A percentile compares a stretch with the other conserved stretches of the same genome.
These are phyloP conservation scores for Panicum hallii DNA, from an alignment of 202 grass and related monocot genomes.

Conservation along the genomic window DNA sequence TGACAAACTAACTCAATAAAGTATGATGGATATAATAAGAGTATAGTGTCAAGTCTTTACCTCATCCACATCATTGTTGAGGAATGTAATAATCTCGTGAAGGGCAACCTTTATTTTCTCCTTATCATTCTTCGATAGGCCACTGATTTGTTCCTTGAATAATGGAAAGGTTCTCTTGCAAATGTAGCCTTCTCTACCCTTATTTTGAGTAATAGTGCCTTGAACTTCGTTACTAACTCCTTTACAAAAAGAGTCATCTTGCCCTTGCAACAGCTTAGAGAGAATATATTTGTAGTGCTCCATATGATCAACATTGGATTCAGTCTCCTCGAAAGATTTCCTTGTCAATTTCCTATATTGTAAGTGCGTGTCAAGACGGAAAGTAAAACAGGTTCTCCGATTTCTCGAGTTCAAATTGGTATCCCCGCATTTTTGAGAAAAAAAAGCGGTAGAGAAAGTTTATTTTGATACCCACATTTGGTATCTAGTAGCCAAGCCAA, in stretches of 20 bases:
- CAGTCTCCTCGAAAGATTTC: constrained; percentile 37
- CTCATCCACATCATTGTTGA: constrained; percentile 51
- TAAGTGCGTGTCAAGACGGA: not conserved
- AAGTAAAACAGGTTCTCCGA: not conserved
- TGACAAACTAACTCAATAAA: not conserved
- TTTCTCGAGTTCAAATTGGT: not conserved
- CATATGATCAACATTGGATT: constrained; percentile 33
- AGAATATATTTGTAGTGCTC: constrained; percentile 50
- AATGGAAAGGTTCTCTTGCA: constrained; percentile 21
- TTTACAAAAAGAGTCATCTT: constrained; percentile 12
- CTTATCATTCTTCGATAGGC: constrained; percentile 47
- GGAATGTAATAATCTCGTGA: constrained; percentile 40
- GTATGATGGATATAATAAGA: not conserved
- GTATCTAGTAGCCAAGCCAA: not conserved
- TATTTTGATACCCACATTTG: not conserved
- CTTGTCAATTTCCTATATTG: constrained; percentile 37
- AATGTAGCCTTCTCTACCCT: not conserved
- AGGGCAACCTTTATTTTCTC: constrained; percentile 51
- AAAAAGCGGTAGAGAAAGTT: no score
- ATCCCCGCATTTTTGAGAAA: no score
- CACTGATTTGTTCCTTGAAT: constrained; percentile 43
- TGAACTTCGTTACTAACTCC: constrained; percentile 13
- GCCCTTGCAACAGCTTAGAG: constrained; percentile 27
- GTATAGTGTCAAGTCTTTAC: constrained; percentile 25
- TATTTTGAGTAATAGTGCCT: not conserved